Evolutionary conservation across 805 yeast species (phyloP).

Genomic region (Wickerhamomyces bovis): DNA sequence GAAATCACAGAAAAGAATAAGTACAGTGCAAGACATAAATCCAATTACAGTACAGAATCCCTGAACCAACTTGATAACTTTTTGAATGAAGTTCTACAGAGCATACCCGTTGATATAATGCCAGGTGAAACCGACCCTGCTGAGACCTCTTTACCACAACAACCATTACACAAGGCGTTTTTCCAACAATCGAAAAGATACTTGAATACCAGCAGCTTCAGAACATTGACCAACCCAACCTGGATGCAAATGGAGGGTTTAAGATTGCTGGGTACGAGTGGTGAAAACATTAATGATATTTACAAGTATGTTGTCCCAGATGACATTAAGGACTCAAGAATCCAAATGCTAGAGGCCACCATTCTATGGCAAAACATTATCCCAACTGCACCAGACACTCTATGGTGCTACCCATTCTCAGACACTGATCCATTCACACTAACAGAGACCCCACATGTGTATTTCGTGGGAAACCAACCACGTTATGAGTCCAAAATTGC

Average conservation of each 20-base stretch:
- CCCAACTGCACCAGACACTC: constrained; percentile 95
- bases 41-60: constrained; percentile 44
- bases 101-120: constrained; percentile 68
- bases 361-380: constrained; percentile 79
- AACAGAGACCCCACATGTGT: constrained; percentile 78
- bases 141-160: constrained; percentile 83
- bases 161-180: constrained; percentile 75
- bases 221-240: constrained; percentile 62
- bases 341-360: constrained; percentile 58
- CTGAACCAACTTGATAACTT: constrained; percentile 53
- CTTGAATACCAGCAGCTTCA: constrained; percentile 32
- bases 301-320: constrained; percentile 53
- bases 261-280: constrained; percentile 67
- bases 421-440: constrained; percentile 76
- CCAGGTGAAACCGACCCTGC: constrained; percentile 87
- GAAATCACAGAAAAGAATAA: constrained; percentile 25
- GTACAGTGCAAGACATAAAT: constrained; percentile 45
- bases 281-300: constrained; percentile 80
- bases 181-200: constrained; percentile 43
- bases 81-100: constrained; percentile 46
- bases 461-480: constrained; percentile 81
- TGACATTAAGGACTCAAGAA: constrained; percentile 29
- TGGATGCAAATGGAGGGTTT: constrained; percentile 57
- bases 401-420: constrained; percentile 81
- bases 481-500: constrained; percentile 43